Evolutionary conservation across 2,329 filamentous ascomycete species (phyloP).

Genomic region (Aspergillus aculeatus): DNA sequence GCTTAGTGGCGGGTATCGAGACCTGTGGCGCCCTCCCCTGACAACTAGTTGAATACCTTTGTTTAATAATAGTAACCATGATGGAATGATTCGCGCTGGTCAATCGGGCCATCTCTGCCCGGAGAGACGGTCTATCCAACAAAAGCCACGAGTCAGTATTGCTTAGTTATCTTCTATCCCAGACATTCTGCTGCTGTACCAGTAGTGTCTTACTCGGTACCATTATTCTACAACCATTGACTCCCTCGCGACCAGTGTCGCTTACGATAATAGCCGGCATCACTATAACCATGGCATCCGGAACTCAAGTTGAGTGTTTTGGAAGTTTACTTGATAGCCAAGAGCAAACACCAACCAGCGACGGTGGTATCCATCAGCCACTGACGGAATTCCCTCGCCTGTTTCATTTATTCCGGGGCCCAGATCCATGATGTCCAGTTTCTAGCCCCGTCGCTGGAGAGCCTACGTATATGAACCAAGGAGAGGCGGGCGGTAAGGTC

Average conservation of each 20-base stretch:
- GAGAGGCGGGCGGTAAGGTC: conserved; percentile 7
- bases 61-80: conserved; percentile 8
- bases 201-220: not conserved
- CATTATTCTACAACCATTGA: not conserved
- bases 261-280: not conserved
- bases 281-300: not conserved
- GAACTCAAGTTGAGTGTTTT: not conserved
- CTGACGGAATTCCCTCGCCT: not conserved
- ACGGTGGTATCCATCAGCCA: not conserved
- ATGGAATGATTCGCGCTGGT: not conserved
- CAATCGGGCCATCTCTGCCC: not conserved
- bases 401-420: conserved; percentile 10
- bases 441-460: not conserved
- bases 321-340: not conserved
- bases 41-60: not conserved
- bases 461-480: not conserved
- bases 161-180: not conserved
- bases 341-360: conserved; percentile 1
- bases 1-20: conserved; percentile 18
- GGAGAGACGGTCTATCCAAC: not conserved
- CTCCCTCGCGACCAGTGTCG: not conserved
- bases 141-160: not conserved
- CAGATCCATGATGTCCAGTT: not conserved
- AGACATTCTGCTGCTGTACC: not conserved
- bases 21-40: conserved; percentile 3